Percentiles rank a stretch among this genome's conserved stretches.
Evolutionary conservation across 352 stramenopile species (phyloP).

Genomic region (Plasmopara viticola): DNA sequence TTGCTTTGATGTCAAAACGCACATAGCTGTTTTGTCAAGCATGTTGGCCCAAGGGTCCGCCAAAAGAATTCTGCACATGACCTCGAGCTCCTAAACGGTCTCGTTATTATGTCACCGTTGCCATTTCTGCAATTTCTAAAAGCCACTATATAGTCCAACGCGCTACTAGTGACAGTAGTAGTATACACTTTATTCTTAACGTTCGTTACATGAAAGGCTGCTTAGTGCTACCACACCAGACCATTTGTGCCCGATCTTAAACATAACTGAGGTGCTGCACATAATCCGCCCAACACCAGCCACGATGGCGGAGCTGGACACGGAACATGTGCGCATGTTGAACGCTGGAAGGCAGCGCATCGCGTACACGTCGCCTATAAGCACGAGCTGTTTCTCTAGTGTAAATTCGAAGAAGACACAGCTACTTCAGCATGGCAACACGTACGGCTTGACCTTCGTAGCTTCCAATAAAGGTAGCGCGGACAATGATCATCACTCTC

Average conservation of each 20-base stretch:
- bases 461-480: constrained; percentile 27
- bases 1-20: too few species aligned
- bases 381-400: constrained; percentile 22
- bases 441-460: constrained; percentile 50
- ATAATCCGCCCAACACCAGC: constrained; percentile 15
- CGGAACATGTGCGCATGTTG: constrained; percentile 74
- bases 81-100: too few species aligned
- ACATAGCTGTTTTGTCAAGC: too few species aligned
- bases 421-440: constrained; percentile 55
- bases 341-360: constrained; percentile 50
- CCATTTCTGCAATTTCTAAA: too few species aligned
- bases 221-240: not conserved
- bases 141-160: too few species aligned
- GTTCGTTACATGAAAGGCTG: too few species aligned
- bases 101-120: too few species aligned
- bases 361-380: constrained; percentile 28
- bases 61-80: too few species aligned
- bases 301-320: constrained; percentile 42
- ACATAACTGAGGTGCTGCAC: not conserved
- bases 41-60: too few species aligned
- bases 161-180: too few species aligned
- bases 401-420: constrained; percentile 41
- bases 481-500: constrained; percentile 2
- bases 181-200: too few species aligned
- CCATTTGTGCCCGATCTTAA: not conserved